phyloP scores from a whole-genome alignment of 108 stramenopile genomes.

The Schizochytrium sp. region DNA sequence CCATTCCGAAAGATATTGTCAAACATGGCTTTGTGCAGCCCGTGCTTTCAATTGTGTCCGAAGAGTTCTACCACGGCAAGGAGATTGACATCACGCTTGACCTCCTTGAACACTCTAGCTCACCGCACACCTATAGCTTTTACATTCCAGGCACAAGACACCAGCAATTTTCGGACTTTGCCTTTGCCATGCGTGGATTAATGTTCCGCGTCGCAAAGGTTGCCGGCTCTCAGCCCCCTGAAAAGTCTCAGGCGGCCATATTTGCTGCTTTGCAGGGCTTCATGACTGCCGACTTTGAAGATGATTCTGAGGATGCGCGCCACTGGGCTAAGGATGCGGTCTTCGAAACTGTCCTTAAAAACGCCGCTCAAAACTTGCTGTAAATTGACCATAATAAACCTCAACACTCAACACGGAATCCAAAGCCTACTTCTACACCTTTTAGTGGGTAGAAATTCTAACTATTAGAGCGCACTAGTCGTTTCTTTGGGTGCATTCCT shows the following conservation, averaged over 20 bases:
- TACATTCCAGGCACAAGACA: slow-evolving; percentile 53
- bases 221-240: neutral
- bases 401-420: neutral
- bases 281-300: neutral
- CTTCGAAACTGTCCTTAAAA: neutral
- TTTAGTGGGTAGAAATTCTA: neutral
- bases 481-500: too few species aligned
- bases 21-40: neutral
- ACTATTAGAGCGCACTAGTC: too few species aligned
- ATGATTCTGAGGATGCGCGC: neutral
- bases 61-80: neutral
- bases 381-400: neutral
- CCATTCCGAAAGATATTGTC: neutral
- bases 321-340: neutral
- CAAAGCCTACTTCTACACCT: neutral
- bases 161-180: slow-evolving; percentile 48
- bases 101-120: neutral
- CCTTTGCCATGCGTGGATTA: slow-evolving; percentile 37
- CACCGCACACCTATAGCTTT: neutral
- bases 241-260: slow-evolving; percentile 1
- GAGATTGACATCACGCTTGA: neutral
- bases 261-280: neutral
- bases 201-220: neutral
- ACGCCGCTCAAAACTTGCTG: neutral
- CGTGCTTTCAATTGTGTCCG: slow-evolving; percentile 3